phyloP scores from a whole-genome alignment of 148 eudicot species.

The Chenopodium berlandieri region DNA sequence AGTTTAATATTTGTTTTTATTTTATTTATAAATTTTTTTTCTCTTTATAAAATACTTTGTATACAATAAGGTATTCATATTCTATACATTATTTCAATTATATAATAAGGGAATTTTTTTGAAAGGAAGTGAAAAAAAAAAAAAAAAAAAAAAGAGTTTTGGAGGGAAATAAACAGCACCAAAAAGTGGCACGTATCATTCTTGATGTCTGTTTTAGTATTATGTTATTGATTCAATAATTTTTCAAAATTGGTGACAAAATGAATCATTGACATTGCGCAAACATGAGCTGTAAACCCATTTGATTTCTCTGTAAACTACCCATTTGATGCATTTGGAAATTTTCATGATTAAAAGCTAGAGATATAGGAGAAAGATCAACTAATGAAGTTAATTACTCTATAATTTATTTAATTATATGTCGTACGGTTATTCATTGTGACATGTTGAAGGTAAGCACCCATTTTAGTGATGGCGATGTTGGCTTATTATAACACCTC shows the following conservation, averaged over 20 bases:
- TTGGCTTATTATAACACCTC: neutral
- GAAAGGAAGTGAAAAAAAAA: too few relatives aligned
- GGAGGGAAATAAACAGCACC: too few relatives aligned
- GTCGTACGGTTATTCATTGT: conserved; percentile 5
- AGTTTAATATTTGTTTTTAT: too few relatives aligned
- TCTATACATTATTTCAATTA: too few relatives aligned
- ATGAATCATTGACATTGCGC: conserved; percentile 18
- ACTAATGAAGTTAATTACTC: neutral
- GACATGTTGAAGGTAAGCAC: conserved; percentile 12
- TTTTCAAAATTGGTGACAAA: neutral
- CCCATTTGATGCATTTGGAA: neutral
- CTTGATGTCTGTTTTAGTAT: too few relatives aligned
- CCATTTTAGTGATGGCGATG: neutral
- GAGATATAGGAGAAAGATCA: neutral
- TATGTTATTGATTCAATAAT: neutral
- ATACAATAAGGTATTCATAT: too few relatives aligned
- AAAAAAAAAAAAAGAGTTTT: too few relatives aligned
- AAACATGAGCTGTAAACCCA: conserved; percentile 27
- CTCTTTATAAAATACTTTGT: too few relatives aligned
- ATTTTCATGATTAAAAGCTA: conserved; percentile 12
- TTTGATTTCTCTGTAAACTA: neutral
- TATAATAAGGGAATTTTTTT: too few relatives aligned
- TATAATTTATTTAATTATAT: neutral
- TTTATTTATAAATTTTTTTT: too few relatives aligned
- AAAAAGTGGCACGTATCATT: too few relatives aligned